Evolutionary conservation across 441 rosid species (phyloP), one percentile per base, ranked within the genome.

Genomic region (Raphanus hybrid): DNA sequence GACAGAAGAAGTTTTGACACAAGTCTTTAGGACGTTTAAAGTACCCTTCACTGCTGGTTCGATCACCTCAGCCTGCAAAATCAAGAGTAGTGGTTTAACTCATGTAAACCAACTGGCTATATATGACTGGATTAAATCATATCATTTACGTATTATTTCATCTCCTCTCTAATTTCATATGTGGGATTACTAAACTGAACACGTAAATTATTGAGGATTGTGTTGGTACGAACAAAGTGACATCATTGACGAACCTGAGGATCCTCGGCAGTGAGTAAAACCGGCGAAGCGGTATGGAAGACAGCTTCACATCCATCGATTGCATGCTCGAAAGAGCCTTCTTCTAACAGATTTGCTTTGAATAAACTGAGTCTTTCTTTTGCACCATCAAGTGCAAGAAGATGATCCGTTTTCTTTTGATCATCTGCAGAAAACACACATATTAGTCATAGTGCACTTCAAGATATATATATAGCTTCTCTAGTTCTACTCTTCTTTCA

Each of bases 11-110:
- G 70, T 71, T 77, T 84, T 87, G 15, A 84, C 70, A 73, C 90
- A 89, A 14, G 93, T 83, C 39, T 70, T 67, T 0, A 91, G 85
- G 67, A 89, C 81, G 66, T 86, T 86, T 3, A 85, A 54, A 11
- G 90, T 91, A 70, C 96, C 90, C 64, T 82, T 85, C 0, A 87
- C 59, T 18, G 91, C 91, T 5, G 92, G 91, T 12, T 88, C 87
- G 5, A 88, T 54, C 29, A 87, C 0, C 29, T 84, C 84, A 3
- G 43, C 69, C 93, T 86, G 78, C 10, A 79, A 81, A 12, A 55
- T 55, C 27, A 2, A 16, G 60, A 55, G 60, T 55, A 55, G 4
- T 8, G 27, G 27, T 16, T 23, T 16, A 16, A 55, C 60, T 55
- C 60, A 55, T 55, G 60, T 55, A 16, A 52, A 48, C 6, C 54